Conservation (phyloP, 2,329 filamentous ascomycete genomes). For the Penicillium sp. region DNA sequence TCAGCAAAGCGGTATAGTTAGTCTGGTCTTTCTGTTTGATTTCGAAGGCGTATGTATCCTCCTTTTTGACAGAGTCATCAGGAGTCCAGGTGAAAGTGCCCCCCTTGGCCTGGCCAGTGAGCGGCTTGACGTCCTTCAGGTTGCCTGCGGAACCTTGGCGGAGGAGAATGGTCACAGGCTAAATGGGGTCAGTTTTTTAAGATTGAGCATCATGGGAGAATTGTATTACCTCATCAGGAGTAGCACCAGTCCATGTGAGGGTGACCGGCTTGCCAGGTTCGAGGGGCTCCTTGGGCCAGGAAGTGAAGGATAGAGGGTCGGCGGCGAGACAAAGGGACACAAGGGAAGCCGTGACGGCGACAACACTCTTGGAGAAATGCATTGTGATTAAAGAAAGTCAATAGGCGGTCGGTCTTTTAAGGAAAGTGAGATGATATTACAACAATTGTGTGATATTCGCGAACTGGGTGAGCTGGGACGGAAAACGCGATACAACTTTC, state of each 20-base stretch:
- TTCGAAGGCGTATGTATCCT: slow-evolving; percentile 56
- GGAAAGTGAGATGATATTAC: slow-evolving; percentile 8
- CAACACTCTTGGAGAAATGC: slow-evolving; percentile 50
- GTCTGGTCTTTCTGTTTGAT: slow-evolving; percentile 51
- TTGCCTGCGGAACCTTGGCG: slow-evolving; percentile 51
- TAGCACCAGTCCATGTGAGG: slow-evolving; percentile 48
- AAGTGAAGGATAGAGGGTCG: slow-evolving; percentile 50
- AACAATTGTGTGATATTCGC: not conserved
- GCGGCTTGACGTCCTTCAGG: slow-evolving; percentile 49
- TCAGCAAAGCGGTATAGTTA: slow-evolving; percentile 58
- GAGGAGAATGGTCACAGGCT: slow-evolving; percentile 56
- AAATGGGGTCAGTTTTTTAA: slow-evolving; percentile 13
- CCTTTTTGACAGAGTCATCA: slow-evolving; percentile 41
- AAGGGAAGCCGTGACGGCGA: slow-evolving; percentile 45
- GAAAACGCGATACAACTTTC: slow-evolving; percentile 4
- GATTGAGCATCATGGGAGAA: not conserved
- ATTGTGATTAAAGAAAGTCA: slow-evolving; percentile 37
- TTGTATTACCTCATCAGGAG: slow-evolving; percentile 32
- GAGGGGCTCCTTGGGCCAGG: slow-evolving; percentile 46
- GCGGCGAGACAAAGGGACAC: slow-evolving; percentile 48
- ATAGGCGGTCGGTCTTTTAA: slow-evolving; percentile 11
- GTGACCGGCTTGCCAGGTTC: slow-evolving; percentile 49
- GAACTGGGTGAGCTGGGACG: not conserved
- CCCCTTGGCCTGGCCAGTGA: slow-evolving; percentile 41
- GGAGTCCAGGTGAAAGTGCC: slow-evolving; percentile 54